phyloP scores from a whole-genome alignment of 352 stramenopile genomes.

The Thalassiosira ordinaria region DNA sequence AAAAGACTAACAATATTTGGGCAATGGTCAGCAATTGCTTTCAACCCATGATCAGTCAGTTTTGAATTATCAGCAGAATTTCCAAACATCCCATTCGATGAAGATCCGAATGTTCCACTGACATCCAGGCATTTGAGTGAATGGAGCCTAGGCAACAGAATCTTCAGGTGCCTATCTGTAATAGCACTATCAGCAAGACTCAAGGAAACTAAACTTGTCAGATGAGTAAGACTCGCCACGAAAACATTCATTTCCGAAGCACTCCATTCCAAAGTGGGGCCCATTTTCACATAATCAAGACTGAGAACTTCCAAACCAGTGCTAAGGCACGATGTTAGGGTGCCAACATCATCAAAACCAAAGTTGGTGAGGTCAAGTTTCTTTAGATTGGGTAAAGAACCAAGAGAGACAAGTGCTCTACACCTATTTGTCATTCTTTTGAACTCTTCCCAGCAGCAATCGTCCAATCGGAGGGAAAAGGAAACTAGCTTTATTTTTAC shows the following conservation, averaged over 20 bases:
- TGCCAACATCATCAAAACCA: constrained; percentile 34
- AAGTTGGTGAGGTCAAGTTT: constrained; percentile 28
- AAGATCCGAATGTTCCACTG: constrained; percentile 22
- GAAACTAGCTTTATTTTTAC: constrained; percentile 8
- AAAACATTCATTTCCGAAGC: constrained; percentile 16
- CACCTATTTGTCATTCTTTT: constrained; percentile 27
- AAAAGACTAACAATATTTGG: constrained; percentile 11
- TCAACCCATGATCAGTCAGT: constrained; percentile 8
- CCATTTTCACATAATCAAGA: constrained; percentile 19
- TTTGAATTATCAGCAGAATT: background rate
- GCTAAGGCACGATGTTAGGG: constrained; percentile 16
- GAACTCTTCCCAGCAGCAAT: constrained; percentile 34
- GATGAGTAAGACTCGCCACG: constrained; percentile 18
- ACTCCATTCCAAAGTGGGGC: constrained; percentile 3
- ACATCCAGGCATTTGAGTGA: constrained; percentile 16
- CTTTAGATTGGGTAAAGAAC: constrained; percentile 18
- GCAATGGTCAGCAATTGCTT: constrained; percentile 24
- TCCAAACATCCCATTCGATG: too few relatives aligned
- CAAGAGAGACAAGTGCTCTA: constrained; percentile 8
- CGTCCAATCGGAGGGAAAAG: constrained; percentile 23
- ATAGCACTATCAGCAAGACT: constrained; percentile 17
- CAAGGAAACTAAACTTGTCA: constrained; percentile 12
- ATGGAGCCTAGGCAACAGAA: constrained; percentile 8
- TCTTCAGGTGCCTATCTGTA: constrained; percentile 4
- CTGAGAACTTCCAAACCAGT: constrained; percentile 2